These are phyloP conservation scores for Aquilaria malaccensis DNA, from an alignment of 345 rosid genomes.

Conservation along the genomic window DNA sequence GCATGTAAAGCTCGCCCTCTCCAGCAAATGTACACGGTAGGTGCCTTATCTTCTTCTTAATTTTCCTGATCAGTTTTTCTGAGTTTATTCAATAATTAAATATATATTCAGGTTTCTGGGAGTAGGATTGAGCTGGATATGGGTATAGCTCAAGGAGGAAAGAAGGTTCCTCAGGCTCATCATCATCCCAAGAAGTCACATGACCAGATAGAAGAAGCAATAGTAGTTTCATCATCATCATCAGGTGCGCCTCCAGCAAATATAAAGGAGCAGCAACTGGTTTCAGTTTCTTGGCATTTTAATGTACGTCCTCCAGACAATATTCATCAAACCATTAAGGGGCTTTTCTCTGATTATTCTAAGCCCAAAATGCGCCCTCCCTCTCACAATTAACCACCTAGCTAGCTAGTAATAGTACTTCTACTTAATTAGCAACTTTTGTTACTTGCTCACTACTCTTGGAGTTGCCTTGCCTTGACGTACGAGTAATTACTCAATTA, in stretches of 20 bases:
- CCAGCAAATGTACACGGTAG: slow-evolving; percentile 10
- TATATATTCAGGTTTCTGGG: background rate
- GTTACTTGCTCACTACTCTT: no score
- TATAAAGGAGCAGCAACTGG: slow-evolving; percentile 10
- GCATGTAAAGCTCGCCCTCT: slow-evolving; percentile 34
- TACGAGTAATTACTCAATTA: background rate
- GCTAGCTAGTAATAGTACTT: background rate
- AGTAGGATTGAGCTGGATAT: background rate
- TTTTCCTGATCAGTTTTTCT: background rate
- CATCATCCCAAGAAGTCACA: no score
- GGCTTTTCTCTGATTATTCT: slow-evolving; percentile 46
- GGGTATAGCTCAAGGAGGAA: no score
- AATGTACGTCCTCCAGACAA: slow-evolving; percentile 7
- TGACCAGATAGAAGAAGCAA: background rate
- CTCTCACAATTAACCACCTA: slow-evolving; percentile 31
- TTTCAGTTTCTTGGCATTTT: slow-evolving; percentile 15
- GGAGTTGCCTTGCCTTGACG: background rate
- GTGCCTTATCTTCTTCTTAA: background rate
- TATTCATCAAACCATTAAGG: slow-evolving; percentile 9
- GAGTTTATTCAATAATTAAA: no score
- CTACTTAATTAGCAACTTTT: background rate
- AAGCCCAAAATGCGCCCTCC: slow-evolving; percentile 45
- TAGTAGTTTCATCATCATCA: background rate
- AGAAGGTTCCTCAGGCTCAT: no score
- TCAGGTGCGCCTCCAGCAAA: background rate